Evolutionary conservation across 208 protist species (phyloP), one percentile per base, ranked within the genome.

Genomic region (Acanthamoeba sp.): DNA sequence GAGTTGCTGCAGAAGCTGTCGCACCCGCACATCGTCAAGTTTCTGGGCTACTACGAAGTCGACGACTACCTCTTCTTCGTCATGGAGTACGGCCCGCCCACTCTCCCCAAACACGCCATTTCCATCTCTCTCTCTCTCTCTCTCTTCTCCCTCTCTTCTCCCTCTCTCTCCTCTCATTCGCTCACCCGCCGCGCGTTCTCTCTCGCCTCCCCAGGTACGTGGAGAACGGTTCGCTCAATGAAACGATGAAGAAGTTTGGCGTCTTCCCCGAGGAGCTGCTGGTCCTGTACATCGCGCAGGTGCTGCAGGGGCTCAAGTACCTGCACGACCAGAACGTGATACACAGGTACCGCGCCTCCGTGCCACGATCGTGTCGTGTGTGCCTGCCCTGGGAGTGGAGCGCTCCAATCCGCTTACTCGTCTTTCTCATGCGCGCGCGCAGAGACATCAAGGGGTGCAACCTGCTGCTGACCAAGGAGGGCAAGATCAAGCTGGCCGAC

Each of bases 401-500:
- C 38, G 0, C 40, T 14, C 36, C 29, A 29, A 1, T 32, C 29
- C 6, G 20, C 62, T 34, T 69, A 9, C 62, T 69, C 10, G 24
- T n/a, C 24, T 69, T 69, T 10, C 14, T 59, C 52, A 59, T 24
- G 20, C 59, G 7, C 48, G 5, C 48, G 7, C 64, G n/a, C 36
- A 38, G 97, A 55, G 69, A 93, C 64, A 76, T 76, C 27, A 93
- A 93, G 40, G 89, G 89, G 16, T 76, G 97, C 38, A 99, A 99
- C 92, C 97, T 99, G 66, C 92, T 99, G 14, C 95, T 96, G 22
- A 98, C 97, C 9, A 98, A 98, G 71, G 97, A 97, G 14, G 97
- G 97, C 38, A 94, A 40, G 3, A 98, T 99, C 38, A 93, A 93
- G 69, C 97, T 99, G 38, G 98, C 99, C 0, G 99, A 99, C 96